A percentile compares a stretch with the other conserved stretches of the same genome.
phyloP scores from a whole-genome alignment of 2,329 filamentous ascomycete genomes.

The Colletotrichum sp. region DNA sequence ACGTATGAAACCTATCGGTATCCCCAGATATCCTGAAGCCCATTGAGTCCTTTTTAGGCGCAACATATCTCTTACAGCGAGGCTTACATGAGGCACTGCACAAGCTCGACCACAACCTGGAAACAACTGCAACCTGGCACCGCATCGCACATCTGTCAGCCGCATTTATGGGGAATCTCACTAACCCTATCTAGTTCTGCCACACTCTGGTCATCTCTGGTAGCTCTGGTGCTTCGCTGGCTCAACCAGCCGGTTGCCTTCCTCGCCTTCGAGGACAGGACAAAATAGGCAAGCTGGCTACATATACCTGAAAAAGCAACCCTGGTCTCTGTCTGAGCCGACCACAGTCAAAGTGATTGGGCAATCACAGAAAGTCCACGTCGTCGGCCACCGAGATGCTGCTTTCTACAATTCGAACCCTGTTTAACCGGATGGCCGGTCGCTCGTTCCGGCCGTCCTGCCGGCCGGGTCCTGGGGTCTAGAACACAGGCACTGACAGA shows the following conservation, averaged over 20 bases:
- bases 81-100: neutral
- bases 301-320: neutral
- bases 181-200: neutral
- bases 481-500: neutral
- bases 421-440: neutral
- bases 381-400: neutral
- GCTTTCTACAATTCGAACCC: neutral
- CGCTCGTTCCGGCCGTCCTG: neutral
- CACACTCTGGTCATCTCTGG: neutral
- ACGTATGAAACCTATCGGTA: neutral
- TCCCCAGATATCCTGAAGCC: neutral
- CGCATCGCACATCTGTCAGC: neutral
- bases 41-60: neutral
- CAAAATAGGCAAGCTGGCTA: neutral
- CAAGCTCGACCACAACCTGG: neutral
- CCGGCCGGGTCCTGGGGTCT: neutral
- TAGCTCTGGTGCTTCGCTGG: neutral
- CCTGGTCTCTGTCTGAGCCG: neutral
- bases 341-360: neutral
- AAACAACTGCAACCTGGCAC: neutral
- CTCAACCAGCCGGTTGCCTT: neutral
- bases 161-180: neutral
- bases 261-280: neutral
- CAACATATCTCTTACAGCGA: neutral
- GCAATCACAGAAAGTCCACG: neutral